Conservation (phyloP, 441 rosid genomes). For the Populus hybrid region DNA sequence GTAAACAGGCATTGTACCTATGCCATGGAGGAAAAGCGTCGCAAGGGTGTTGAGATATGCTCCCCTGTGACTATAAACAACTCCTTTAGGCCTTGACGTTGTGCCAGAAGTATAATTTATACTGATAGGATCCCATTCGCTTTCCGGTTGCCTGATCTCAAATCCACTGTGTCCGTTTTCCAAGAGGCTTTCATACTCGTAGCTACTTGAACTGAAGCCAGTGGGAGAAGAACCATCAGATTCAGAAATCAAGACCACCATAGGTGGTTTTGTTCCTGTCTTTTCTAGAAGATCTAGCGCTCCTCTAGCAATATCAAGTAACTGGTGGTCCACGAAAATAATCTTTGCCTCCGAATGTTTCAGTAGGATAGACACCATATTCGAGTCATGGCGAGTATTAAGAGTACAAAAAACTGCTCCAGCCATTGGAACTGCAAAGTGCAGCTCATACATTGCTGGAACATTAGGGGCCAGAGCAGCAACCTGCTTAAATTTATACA, state of each 20-base stretch:
- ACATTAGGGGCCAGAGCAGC: conserved; percentile 71
- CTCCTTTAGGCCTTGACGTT: conserved; percentile 75
- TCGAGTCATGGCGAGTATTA: conserved; percentile 66
- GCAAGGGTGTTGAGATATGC: conserved; percentile 71
- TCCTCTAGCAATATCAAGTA: conserved; percentile 45
- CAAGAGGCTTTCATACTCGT: conserved; percentile 54
- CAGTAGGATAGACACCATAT: conserved; percentile 54
- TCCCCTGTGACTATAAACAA: conserved; percentile 69
- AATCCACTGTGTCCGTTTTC: conserved; percentile 35
- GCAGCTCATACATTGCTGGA: conserved; percentile 84
- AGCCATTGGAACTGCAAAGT: conserved; percentile 85
- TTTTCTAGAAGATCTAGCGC: conserved; percentile 53
- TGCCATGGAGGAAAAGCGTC: conserved; percentile 42
- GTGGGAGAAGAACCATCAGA: conserved; percentile 7
- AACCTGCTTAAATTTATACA: conserved; percentile 40
- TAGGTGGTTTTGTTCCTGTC: conserved; percentile 32
- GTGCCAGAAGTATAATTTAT: conserved; percentile 81
- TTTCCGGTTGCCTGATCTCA: conserved; percentile 42
- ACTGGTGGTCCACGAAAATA: conserved; percentile 65
- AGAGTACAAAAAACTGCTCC: conserved; percentile 80
- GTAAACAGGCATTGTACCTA: conserved; percentile 48
- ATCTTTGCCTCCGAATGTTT: conserved; percentile 65
- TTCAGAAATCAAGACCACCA: conserved; percentile 42
- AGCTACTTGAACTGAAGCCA: conserved; percentile 2
- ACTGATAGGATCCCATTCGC: conserved; percentile 64